phyloP scores from a whole-genome alignment of 2,329 filamentous ascomycete genomes.

The Xylariaceae sp. region DNA sequence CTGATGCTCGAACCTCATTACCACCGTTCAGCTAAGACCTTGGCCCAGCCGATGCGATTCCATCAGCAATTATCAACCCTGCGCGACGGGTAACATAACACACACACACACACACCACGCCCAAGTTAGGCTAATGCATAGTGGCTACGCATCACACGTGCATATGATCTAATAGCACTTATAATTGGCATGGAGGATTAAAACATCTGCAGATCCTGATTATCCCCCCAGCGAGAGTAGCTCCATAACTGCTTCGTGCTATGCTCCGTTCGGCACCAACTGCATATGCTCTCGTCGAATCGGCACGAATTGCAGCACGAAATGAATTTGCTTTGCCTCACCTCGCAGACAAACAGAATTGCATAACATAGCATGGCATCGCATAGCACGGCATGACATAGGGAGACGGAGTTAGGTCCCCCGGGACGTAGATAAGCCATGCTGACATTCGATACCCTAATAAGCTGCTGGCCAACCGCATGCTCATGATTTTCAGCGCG shows the following conservation, averaged over 20 bases:
- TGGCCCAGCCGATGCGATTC: not conserved
- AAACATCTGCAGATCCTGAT: conserved; percentile 14
- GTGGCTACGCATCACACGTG: not conserved
- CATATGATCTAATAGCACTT: not conserved
- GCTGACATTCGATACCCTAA: not conserved
- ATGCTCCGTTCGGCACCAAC: not conserved
- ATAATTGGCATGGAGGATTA: not conserved
- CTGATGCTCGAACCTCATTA: not conserved
- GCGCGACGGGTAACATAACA: not conserved
- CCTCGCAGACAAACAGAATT: no score
- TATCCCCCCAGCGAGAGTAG: not conserved
- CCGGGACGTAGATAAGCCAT: not conserved
- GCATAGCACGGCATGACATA: no score
- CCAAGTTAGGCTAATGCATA: not conserved
- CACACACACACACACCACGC: not conserved
- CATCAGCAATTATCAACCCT: not conserved
- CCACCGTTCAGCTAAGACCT: not conserved
- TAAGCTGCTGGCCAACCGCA: no score
- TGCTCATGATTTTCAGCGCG: not conserved
- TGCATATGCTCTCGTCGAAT: not conserved
- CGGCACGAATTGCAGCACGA: no score
- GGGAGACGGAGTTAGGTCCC: no score
- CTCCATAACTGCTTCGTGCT: not conserved
- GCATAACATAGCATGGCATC: no score
- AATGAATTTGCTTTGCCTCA: no score